Evolutionary conservation across 2,329 filamentous ascomycete genomes (phyloP).

Genomic region (Colletotrichum ledebouriae): DNA sequence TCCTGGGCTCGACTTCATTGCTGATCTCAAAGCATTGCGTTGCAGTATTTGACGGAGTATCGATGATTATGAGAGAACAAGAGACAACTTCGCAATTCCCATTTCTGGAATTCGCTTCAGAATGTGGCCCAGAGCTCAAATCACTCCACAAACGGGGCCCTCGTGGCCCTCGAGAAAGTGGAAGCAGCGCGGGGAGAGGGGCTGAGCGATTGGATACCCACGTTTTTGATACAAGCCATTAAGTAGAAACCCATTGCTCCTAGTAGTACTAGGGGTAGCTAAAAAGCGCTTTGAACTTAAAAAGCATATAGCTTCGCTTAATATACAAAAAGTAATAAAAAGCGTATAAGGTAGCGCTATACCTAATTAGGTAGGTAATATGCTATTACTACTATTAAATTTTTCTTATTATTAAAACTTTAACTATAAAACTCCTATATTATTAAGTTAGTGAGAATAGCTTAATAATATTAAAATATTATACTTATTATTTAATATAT

Average conservation of each 20-base stretch:
- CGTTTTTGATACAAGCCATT: constrained; percentile 42
- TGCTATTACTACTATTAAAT: no score
- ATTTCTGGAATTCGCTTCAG: constrained; percentile 7
- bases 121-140: background rate
- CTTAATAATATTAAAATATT: no score
- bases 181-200: constrained; percentile 24
- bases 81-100: constrained; percentile 1
- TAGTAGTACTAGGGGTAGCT: no score
- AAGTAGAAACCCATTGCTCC: constrained; percentile 18
- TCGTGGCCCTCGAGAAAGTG: constrained; percentile 17
- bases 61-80: background rate
- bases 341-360: no score
- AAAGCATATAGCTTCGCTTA: no score
- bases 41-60: background rate
- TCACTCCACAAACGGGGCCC: constrained; percentile 10
- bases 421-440: no score
- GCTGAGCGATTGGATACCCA: constrained; percentile 30
- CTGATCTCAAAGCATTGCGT: background rate
- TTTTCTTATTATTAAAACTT: no score
- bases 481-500: no score
- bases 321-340: no score
- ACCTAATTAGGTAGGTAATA: no score
- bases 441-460: no score
- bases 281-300: no score
- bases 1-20: background rate